Base-by-base conservation (phyloP, 176 grass and related monocot species). In the Bonia amplexicaulis region DNA sequence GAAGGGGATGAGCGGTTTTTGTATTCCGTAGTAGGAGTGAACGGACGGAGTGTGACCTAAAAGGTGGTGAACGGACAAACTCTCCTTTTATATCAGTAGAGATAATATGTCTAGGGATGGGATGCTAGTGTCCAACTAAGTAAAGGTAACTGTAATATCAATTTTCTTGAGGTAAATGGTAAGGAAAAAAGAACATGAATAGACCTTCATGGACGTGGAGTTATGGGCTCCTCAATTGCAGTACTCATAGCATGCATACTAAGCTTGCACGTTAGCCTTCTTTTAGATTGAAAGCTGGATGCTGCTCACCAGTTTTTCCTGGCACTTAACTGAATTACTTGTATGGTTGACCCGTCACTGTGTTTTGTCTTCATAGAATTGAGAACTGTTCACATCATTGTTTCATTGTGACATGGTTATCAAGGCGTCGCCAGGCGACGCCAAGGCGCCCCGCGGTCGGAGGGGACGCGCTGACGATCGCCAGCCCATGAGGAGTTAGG, bases 351-450 rank as follows among this genome's bases (percentile, higher is more conserved):
- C 76, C 60, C 2, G 25, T 64, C 65, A 44, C 2, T 63, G 1
- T 49, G 9, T 46, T 68, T 79, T 74, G 27, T 49, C 39, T 71
- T 71, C 23, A 53, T 42, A 57, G 3, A 91, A 76, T 10, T 7
- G 49, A 65, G 3, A 46, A 54, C 12, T 76, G 12, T 85, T 76
- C 55, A 33, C 73, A 73, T 67, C 45, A 48, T 82, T 78, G 39
- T 77, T 66, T 27, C 13, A 17, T 77, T 88, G 49, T 78, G n/a
- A 39, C 29, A 31, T 1, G 1, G 29, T 31, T 31, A 31, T 31
- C 29, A 31, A 31, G n/a, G n/a, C n/a, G n/a, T n/a, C n/a, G n/a
- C n/a, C n/a, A n/a, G 29, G 29, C 29, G 29, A 31, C 29, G 29
- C 29, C 29, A 1, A 31, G 29, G 29, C 29, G n/a, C n/a, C n/a